Evolutionary conservation across 202 grass and related monocot species (phyloP).

Genomic region (Saccharum hybrid): DNA sequence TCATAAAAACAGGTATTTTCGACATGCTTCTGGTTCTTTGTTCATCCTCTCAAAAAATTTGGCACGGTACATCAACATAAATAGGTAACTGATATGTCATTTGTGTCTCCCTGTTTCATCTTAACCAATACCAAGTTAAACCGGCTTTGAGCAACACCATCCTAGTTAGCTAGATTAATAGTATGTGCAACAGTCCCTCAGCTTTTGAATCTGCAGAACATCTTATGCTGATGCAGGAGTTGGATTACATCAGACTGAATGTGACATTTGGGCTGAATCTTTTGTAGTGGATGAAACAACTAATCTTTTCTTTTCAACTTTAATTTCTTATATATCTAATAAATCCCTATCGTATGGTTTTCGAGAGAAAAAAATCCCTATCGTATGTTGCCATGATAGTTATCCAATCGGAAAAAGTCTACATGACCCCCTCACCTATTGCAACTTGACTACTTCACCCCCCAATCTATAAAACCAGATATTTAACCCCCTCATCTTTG

Average conservation of each 20-base stretch:
- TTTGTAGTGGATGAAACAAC: neutral
- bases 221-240: neutral
- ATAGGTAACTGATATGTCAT: constrained; percentile 64
- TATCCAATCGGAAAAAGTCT: neutral
- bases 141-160: constrained; percentile 9
- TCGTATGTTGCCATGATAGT: neutral
- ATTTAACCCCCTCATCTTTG: too few relatives aligned
- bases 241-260: neutral
- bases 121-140: constrained; percentile 24
- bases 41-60: constrained; percentile 95
- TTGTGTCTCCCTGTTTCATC: constrained; percentile 18
- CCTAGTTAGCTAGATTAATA: neutral
- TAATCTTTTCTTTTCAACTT: neutral
- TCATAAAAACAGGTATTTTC: constrained; percentile 78
- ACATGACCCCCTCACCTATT: too few relatives aligned
- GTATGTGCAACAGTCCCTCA: neutral
- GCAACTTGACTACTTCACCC: too few relatives aligned
- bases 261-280: neutral
- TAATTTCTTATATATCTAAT: constrained; percentile 27
- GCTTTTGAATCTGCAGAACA: constrained; percentile 9
- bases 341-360: too few relatives aligned
- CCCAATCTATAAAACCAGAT: too few relatives aligned
- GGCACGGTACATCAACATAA: constrained; percentile 88
- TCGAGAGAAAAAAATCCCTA: too few relatives aligned
- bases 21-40: constrained; percentile 90